Conservation (phyloP, 2,329 filamentous ascomycete genomes). For the Didymella glomerata region DNA sequence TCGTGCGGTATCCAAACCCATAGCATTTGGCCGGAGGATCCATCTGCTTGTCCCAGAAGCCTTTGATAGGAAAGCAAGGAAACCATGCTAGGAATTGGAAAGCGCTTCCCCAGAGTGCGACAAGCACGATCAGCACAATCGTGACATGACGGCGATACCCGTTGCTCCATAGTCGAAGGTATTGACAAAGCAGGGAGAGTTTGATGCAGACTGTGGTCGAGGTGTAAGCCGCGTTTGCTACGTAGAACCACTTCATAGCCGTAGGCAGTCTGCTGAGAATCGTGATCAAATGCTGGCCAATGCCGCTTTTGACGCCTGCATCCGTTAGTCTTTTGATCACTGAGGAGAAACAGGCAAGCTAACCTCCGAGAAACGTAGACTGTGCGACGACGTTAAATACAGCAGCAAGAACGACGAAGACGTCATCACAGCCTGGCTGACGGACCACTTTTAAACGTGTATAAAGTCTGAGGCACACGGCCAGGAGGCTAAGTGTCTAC, state of each 20-base stretch:
- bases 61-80: constrained; percentile 37
- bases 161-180: constrained; percentile 40
- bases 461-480: constrained; percentile 1
- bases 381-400: constrained; percentile 6
- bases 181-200: constrained; percentile 46
- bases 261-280: constrained; percentile 2
- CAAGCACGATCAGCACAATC: constrained; percentile 24
- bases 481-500: constrained; percentile 8
- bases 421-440: constrained; percentile 12
- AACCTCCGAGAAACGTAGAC: constrained; percentile 7
- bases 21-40: constrained; percentile 36
- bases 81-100: constrained; percentile 45
- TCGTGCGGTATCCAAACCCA: constrained; percentile 31
- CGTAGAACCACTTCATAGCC: constrained; percentile 15
- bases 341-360: neutral
- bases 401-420: constrained; percentile 9
- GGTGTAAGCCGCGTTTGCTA: constrained; percentile 11
- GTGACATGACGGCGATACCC: constrained; percentile 27
- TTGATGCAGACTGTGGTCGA: constrained; percentile 13
- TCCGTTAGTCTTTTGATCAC: neutral
- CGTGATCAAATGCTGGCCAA: constrained; percentile 11
- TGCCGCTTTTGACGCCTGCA: neutral
- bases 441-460: neutral
- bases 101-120: constrained; percentile 35
- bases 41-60: constrained; percentile 28